Conservation (phyloP, 208 protist genomes). For the Trypanosoma mega region DNA sequence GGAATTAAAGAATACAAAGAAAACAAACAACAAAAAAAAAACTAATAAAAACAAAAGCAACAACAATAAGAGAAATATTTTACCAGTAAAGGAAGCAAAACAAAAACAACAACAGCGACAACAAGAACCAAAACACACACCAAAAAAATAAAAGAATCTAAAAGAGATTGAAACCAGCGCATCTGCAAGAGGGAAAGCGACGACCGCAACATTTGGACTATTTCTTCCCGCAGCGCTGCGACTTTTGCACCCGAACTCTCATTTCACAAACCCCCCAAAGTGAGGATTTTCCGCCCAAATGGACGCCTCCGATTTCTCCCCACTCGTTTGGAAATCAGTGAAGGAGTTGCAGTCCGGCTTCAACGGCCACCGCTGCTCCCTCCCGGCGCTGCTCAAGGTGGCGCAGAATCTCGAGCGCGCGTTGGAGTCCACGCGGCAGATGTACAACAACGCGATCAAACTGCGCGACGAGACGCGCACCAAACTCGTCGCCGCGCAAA, state of each 20-base stretch:
- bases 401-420: slow-evolving; percentile 41
- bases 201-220: background rate
- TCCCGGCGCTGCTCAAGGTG: slow-evolving; percentile 44
- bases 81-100: background rate
- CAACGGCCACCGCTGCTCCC: slow-evolving; percentile 26
- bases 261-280: too few species aligned
- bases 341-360: slow-evolving; percentile 55
- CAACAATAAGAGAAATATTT: background rate
- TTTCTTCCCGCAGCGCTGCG: too few species aligned
- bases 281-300: background rate
- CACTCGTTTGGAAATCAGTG: slow-evolving; percentile 52
- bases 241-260: too few species aligned
- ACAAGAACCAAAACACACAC: background rate
- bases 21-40: background rate
- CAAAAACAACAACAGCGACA: background rate
- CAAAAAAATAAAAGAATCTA: background rate
- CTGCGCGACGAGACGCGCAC: slow-evolving; percentile 56
- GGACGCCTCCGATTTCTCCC: slow-evolving; percentile 7
- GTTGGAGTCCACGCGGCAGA: slow-evolving; percentile 56
- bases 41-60: background rate
- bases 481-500: slow-evolving; percentile 51
- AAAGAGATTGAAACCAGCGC: too few species aligned
- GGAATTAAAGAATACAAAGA: slow-evolving; percentile 11
- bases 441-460: slow-evolving; percentile 69
- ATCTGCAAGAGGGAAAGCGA: background rate